Conservation (phyloP, 2,329 filamentous ascomycete genomes). For the Geosmithia morbida region DNA sequence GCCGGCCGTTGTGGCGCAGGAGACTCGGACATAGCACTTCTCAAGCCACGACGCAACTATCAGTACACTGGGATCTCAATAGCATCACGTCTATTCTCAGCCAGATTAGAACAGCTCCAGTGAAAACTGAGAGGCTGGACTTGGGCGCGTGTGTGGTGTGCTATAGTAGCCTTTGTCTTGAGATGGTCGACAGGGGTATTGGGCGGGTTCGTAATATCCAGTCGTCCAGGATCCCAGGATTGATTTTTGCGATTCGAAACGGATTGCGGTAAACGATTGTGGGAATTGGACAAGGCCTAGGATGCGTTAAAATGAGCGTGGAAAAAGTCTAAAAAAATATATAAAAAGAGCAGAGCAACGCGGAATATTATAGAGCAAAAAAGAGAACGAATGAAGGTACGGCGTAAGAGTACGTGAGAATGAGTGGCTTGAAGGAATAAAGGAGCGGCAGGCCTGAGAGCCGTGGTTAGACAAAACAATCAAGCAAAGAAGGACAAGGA, state of each 20-base stretch:
- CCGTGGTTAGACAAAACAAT: background rate
- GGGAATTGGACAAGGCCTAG: background rate
- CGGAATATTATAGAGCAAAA: background rate
- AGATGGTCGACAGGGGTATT: background rate
- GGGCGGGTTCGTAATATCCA: background rate
- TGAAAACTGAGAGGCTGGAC: background rate
- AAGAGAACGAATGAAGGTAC: background rate
- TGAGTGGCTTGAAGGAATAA: background rate
- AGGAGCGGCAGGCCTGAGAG: background rate
- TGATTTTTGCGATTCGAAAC: background rate
- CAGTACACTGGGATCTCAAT: background rate
- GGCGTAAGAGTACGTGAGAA: background rate
- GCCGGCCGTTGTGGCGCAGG: background rate
- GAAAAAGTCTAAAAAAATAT: background rate
- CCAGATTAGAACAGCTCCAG: background rate
- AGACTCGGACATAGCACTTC: constrained; percentile 1
- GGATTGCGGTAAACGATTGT: background rate
- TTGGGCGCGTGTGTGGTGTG: background rate
- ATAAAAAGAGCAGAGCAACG: background rate
- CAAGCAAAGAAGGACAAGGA: background rate
- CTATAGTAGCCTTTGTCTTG: too few relatives aligned
- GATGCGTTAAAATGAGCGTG: background rate
- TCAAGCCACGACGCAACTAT: background rate
- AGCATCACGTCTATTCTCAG: background rate
- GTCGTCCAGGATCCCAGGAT: background rate